A percentile compares a stretch with the other conserved stretches of the same genome.
Evolutionary conservation across 768 basidiomycete species (phyloP).

Genomic region (Daedaleopsis sinensis): DNA sequence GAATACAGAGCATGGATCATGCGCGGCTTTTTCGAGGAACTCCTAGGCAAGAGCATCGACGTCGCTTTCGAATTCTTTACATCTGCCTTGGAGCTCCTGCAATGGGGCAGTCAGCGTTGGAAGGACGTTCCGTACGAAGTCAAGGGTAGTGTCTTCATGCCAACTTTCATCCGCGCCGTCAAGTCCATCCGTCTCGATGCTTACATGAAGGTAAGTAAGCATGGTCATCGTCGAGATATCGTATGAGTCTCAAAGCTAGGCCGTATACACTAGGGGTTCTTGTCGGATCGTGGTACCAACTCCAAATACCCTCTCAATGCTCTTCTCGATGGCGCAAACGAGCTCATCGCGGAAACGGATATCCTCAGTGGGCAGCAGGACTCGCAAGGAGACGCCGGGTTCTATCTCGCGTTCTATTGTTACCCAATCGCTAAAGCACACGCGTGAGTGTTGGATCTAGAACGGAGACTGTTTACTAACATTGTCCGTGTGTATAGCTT

Average conservation of each 20-base stretch:
- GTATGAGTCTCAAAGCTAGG: no score
- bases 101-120: constrained; percentile 45
- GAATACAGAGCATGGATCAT: constrained; percentile 42
- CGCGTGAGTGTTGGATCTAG: not conserved
- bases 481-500: no score
- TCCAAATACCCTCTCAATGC: not conserved
- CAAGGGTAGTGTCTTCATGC: constrained; percentile 44
- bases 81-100: constrained; percentile 41
- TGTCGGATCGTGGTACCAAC: not conserved
- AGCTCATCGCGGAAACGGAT: not conserved
- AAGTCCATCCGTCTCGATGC: constrained; percentile 35
- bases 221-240: no score
- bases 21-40: constrained; percentile 35
- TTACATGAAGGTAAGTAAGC: constrained; percentile 28
- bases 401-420: not conserved
- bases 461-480: not conserved
- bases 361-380: not conserved
- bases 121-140: constrained; percentile 38
- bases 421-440: constrained; percentile 11
- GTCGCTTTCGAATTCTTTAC: constrained; percentile 37
- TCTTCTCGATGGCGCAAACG: constrained; percentile 7
- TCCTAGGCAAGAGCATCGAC: constrained; percentile 12
- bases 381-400: not conserved
- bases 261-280: not conserved
- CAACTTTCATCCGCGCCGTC: constrained; percentile 44